Conservation (phyloP, 2,329 filamentous ascomycete genomes). For the Scortechinia acanthostroma region DNA sequence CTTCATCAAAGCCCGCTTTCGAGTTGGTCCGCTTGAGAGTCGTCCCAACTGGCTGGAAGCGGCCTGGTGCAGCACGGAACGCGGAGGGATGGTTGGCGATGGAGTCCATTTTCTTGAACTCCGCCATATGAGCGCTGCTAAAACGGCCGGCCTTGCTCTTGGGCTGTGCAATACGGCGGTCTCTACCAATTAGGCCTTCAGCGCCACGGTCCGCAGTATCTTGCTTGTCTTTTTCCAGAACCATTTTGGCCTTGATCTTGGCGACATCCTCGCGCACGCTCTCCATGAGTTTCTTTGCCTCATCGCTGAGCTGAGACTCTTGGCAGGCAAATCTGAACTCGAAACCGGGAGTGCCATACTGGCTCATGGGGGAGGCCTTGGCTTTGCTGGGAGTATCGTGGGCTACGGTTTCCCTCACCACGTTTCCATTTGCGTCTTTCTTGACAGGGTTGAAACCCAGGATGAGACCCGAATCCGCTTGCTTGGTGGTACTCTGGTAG, state of each 20-base stretch:
- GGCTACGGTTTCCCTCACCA: constrained; percentile 25
- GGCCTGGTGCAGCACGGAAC: background rate
- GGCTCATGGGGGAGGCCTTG: constrained; percentile 39
- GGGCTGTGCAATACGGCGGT: background rate
- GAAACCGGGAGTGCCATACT: constrained; percentile 58
- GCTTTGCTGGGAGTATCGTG: constrained; percentile 61
- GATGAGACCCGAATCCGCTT: constrained; percentile 72
- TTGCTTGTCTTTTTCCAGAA: background rate
- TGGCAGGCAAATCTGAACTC: constrained; percentile 31
- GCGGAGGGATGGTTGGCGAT: background rate
- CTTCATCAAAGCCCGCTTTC: background rate
- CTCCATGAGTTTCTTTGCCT: constrained; percentile 52
- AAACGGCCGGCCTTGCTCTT: background rate
- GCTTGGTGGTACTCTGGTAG: constrained; percentile 67
- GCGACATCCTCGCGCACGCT: background rate
- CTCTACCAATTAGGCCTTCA: too few relatives aligned
- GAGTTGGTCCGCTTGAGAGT: background rate
- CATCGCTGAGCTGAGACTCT: constrained; percentile 43
- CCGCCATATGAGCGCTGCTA: background rate
- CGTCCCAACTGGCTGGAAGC: background rate
- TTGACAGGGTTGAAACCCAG: constrained; percentile 67
- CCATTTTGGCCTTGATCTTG: background rate
- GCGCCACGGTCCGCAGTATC: background rate
- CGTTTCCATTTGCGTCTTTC: constrained; percentile 29
- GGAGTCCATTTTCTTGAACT: constrained; percentile 2